These are phyloP conservation scores for Aureobasidium subglaciale DNA, from an alignment of 2,329 filamentous ascomycete genomes.

Conservation along the genomic window DNA sequence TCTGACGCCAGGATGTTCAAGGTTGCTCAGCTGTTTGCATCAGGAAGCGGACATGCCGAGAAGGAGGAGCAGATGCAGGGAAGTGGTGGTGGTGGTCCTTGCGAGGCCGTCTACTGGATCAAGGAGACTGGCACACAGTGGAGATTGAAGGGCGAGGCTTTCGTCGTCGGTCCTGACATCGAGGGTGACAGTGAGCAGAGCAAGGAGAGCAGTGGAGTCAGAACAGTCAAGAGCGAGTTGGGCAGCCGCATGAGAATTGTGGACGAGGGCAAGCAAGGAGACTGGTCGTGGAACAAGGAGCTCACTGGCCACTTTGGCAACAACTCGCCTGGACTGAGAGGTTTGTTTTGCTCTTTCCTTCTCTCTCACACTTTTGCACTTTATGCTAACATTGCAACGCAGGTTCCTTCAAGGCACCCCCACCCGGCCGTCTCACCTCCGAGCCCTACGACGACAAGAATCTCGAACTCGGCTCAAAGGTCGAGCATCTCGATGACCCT, in stretches of 20 bases:
- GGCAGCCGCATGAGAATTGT: conserved; percentile 56
- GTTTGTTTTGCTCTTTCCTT: conserved; percentile 32
- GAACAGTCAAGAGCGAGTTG: conserved; percentile 55
- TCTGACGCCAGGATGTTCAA: conserved; percentile 88
- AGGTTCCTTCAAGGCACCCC: conserved; percentile 59
- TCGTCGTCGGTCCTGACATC: conserved; percentile 65
- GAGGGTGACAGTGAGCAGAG: conserved; percentile 45
- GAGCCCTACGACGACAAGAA: conserved; percentile 39
- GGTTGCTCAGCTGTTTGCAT: conserved; percentile 59
- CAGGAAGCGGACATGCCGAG: conserved; percentile 40
- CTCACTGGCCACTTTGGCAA: conserved; percentile 88
- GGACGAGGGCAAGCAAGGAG: conserved; percentile 35
- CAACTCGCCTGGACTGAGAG: conserved; percentile 70
- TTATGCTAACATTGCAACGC: conserved; percentile 12
- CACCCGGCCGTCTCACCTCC: conserved; percentile 40
- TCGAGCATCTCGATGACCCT: conserved; percentile 63
- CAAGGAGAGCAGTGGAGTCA: conserved; percentile 47
- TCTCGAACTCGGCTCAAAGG: conserved; percentile 52
- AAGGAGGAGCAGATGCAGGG: conserved; percentile 38
- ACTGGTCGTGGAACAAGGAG: conserved; percentile 74
- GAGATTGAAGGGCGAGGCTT: conserved; percentile 71
- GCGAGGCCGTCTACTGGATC: conserved; percentile 84
- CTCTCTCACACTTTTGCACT: neutral
- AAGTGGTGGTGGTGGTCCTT: conserved; percentile 57
- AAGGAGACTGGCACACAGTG: conserved; percentile 68